A percentile compares a stretch with the other conserved stretches of the same genome.
Evolutionary conservation across 148 eudicot species (phyloP).

Genomic region (Polygonum maritimum): DNA sequence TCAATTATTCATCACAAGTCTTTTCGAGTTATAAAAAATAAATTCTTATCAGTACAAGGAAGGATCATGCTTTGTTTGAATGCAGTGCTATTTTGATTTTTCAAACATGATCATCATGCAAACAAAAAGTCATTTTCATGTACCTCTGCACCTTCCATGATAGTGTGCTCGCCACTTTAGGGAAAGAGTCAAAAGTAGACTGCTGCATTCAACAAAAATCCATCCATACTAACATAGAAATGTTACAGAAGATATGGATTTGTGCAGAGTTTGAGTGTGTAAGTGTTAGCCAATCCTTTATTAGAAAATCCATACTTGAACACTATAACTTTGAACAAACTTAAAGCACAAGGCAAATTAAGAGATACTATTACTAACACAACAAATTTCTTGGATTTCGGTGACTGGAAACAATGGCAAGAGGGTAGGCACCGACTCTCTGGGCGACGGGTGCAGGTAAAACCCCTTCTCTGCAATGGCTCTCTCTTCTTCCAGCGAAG

Average conservation of each 20-base stretch:
- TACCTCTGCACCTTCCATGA: not conserved
- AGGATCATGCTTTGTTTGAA: not conserved
- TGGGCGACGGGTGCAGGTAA: slow-evolving; percentile 64
- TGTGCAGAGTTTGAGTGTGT: not conserved
- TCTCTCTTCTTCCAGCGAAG: slow-evolving; percentile 26
- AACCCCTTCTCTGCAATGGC: slow-evolving; percentile 60
- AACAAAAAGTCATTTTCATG: not conserved
- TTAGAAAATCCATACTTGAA: not conserved
- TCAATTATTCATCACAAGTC: not conserved
- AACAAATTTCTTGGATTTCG: not conserved
- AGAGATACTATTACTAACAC: not conserved
- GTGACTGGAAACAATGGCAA: slow-evolving; percentile 66
- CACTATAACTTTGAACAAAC: not conserved
- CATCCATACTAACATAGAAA: too few relatives aligned
- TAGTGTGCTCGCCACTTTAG: not conserved
- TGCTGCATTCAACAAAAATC: not conserved
- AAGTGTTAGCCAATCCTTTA: not conserved
- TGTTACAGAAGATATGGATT: too few relatives aligned
- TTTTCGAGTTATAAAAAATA: too few relatives aligned
- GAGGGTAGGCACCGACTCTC: slow-evolving; percentile 32
- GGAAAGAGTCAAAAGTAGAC: not conserved
- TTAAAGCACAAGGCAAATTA: not conserved
- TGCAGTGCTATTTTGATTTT: not conserved
- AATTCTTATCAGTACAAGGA: not conserved
- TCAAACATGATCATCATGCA: not conserved